Conservation (phyloP, 2,329 filamentous ascomycete species). For the Fusarium keratoplasticum region DNA sequence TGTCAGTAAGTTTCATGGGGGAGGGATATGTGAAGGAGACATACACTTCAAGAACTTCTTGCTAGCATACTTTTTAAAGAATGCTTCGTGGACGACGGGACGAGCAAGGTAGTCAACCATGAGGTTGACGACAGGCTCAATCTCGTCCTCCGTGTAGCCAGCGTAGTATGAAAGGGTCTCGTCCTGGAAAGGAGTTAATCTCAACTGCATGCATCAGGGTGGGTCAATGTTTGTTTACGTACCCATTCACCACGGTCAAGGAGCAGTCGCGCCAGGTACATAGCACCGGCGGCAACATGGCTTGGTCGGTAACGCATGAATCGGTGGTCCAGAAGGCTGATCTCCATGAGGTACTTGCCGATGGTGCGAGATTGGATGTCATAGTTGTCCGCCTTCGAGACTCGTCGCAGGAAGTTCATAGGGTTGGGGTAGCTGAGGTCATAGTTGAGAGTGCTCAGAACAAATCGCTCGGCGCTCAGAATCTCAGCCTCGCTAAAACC, state of each 20-base stretch:
- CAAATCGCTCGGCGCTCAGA: conserved; percentile 94
- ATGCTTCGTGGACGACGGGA: conserved; percentile 92
- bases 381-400: conserved; percentile 99
- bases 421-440: conserved; percentile 99
- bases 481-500: conserved; percentile 97
- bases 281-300: conserved; percentile 89
- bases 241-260: conserved; percentile 93
- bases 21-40: conserved; percentile 37
- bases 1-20: conserved; percentile 27
- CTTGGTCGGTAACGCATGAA: conserved; percentile 93
- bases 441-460: conserved; percentile 91
- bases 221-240: conserved; percentile 53
- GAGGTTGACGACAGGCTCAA: conserved; percentile 89
- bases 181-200: conserved; percentile 67
- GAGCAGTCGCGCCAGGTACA: conserved; percentile 93
- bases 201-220: conserved; percentile 19
- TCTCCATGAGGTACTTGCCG: conserved; percentile 98
- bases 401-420: conserved; percentile 99
- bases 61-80: conserved; percentile 99
- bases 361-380: conserved; percentile 97
- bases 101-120: conserved; percentile 97
- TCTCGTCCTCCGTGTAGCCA: conserved; percentile 92
- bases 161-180: conserved; percentile 89
- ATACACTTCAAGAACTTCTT: conserved; percentile 99
- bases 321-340: conserved; percentile 92